phyloP scores from a whole-genome alignment of 1,139 yeast species.

The Meyerozyma carpophila region DNA sequence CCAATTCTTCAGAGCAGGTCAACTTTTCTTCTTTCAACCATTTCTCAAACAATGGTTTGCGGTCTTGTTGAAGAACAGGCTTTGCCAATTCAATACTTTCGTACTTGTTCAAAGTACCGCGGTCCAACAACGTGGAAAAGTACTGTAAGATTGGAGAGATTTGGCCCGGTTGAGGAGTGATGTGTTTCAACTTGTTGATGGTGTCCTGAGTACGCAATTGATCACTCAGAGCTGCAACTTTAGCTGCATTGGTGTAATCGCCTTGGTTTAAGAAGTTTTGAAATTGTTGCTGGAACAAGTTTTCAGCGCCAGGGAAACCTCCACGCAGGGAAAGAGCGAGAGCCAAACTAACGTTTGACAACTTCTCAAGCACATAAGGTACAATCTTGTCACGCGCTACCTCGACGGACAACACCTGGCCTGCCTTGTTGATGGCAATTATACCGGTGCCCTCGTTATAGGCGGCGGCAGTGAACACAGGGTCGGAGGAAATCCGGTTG shows the following conservation, averaged over 20 bases:
- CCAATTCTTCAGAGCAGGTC: constrained; percentile 91
- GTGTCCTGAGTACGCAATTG: constrained; percentile 94
- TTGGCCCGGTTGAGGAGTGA: constrained; percentile 95
- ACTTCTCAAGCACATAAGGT: constrained; percentile 83
- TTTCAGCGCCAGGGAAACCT: constrained; percentile 96
- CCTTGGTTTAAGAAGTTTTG: constrained; percentile 80
- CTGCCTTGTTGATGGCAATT: constrained; percentile 88
- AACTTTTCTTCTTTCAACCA: constrained; percentile 95
- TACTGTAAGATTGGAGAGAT: constrained; percentile 92
- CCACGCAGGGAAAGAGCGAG: constrained; percentile 90
- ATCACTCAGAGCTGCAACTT: constrained; percentile 93
- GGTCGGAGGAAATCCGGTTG: constrained; percentile 94
- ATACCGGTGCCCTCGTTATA: constrained; percentile 78
- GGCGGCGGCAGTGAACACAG: constrained; percentile 85
- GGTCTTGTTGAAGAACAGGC: constrained; percentile 94
- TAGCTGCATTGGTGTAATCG: constrained; percentile 89
- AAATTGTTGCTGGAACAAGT: constrained; percentile 85
- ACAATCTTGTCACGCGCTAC: constrained; percentile 79
- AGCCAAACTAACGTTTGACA: constrained; percentile 84
- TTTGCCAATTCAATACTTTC: constrained; percentile 94
- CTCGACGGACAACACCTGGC: constrained; percentile 93
- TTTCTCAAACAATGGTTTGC: constrained; percentile 89
- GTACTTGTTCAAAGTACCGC: constrained; percentile 87
- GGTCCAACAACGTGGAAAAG: constrained; percentile 85
- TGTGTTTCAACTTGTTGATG: constrained; percentile 82